Conservation (phyloP, 2,329 filamentous ascomycete genomes). For the Fusarium caatingaense region DNA sequence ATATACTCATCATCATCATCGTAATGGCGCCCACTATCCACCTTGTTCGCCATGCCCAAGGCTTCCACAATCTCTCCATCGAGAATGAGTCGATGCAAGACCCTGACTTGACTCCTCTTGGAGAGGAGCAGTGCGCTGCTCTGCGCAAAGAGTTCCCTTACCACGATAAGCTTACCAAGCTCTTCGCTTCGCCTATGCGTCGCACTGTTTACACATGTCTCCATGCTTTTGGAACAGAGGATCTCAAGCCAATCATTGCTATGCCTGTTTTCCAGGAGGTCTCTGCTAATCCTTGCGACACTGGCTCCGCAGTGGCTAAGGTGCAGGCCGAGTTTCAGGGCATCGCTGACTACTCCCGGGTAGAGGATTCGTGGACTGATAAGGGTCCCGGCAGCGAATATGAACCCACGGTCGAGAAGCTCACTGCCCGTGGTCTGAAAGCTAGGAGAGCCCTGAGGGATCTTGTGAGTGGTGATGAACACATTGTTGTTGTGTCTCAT, state of each 20-base stretch:
- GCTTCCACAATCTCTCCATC: constrained; percentile 80
- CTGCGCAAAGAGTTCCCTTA: constrained; percentile 73
- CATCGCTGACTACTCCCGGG: constrained; percentile 70
- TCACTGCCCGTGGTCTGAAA: constrained; percentile 70
- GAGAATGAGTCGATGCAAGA: constrained; percentile 81
- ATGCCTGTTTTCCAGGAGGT: constrained; percentile 85
- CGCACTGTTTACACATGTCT: constrained; percentile 85
- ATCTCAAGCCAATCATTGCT: constrained; percentile 65
- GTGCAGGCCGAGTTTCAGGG: constrained; percentile 71
- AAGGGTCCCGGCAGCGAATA: constrained; percentile 64
- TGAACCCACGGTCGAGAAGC: constrained; percentile 61
- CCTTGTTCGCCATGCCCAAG: constrained; percentile 79
- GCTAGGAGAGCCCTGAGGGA: constrained; percentile 69
- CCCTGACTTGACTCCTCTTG: constrained; percentile 80
- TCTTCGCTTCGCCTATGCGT: constrained; percentile 82
- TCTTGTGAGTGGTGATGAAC: constrained; percentile 62
- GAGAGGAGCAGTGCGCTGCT: constrained; percentile 76
- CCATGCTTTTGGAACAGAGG: constrained; percentile 70
- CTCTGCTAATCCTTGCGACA: constrained; percentile 79
- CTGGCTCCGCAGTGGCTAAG: constrained; percentile 68
- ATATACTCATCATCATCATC: neutral
- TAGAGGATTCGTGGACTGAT: constrained; percentile 76
- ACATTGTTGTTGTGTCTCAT: constrained; percentile 83
- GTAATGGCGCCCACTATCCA: constrained; percentile 68
- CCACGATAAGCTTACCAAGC: constrained; percentile 72